These are phyloP conservation scores for Colletotrichum destructivum DNA, from an alignment of 2,329 filamentous ascomycete species.

Conservation along the genomic window DNA sequence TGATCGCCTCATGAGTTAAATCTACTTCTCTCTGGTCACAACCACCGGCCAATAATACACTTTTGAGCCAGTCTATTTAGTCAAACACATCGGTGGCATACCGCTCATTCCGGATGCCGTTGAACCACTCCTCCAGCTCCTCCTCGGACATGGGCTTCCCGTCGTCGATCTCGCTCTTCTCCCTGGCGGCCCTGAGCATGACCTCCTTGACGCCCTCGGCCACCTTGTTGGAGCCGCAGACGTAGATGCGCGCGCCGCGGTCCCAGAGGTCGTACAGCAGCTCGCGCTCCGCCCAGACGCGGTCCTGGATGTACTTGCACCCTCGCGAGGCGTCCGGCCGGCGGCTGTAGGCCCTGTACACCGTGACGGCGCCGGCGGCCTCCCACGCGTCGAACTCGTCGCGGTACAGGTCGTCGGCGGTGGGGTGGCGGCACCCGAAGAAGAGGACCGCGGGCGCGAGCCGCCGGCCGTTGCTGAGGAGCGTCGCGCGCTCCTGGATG, in stretches of 20 bases:
- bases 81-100: constrained; percentile 76
- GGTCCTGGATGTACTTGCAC: constrained; percentile 64
- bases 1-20: not conserved
- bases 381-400: constrained; percentile 64
- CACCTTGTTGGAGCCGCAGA: constrained; percentile 70
- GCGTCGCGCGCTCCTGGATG: constrained; percentile 91
- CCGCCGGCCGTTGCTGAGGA: constrained; percentile 59
- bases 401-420: constrained; percentile 62
- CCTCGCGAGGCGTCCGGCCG: constrained; percentile 60
- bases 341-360: constrained; percentile 70
- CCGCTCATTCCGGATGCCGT: constrained; percentile 66
- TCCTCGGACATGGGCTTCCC: constrained; percentile 50
- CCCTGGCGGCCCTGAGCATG: constrained; percentile 42
- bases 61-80: constrained; percentile 44
- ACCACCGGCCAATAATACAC: too few relatives aligned
- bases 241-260: constrained; percentile 66
- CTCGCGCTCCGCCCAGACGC: constrained; percentile 53
- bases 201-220: constrained; percentile 58
- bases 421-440: constrained; percentile 61
- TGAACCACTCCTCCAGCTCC: constrained; percentile 62
- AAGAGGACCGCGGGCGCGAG: constrained; percentile 62
- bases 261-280: constrained; percentile 54
- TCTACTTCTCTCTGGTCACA: not conserved
- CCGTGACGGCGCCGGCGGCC: constrained; percentile 63
- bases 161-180: constrained; percentile 48